phyloP scores from a whole-genome alignment of 306 rosid species.

The Geum urbanum region DNA sequence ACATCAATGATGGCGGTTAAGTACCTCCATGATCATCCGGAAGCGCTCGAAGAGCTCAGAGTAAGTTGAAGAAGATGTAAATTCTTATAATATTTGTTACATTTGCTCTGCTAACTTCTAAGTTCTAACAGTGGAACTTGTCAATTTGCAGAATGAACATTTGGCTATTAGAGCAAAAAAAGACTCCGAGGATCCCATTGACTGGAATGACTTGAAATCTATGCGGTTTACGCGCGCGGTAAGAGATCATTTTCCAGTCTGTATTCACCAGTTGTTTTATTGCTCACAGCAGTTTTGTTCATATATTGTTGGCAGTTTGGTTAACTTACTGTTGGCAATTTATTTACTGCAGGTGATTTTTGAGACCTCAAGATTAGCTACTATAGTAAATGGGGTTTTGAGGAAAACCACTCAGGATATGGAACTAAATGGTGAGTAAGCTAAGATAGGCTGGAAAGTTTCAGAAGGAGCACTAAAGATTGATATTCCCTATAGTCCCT shows the following conservation, averaged over 20 bases:
- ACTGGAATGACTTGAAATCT: conserved; percentile 64
- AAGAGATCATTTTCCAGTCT: conserved; percentile 23
- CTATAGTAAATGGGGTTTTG: conserved; percentile 89
- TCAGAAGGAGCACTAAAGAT: background rate
- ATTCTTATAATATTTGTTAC: background rate
- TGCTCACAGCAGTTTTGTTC: background rate
- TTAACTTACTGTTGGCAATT: background rate
- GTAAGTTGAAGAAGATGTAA: conserved; percentile 39
- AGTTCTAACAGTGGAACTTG: conserved; percentile 20
- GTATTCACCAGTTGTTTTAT: conserved; percentile 10
- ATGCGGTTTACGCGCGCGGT: conserved; percentile 96
- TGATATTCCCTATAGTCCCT: background rate
- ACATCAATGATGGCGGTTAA: conserved; percentile 99
- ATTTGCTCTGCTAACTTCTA: background rate
- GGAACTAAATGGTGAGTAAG: conserved; percentile 78
- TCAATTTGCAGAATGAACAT: conserved; percentile 64
- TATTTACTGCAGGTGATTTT: conserved; percentile 65
- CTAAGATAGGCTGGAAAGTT: background rate
- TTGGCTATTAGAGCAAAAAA: conserved; percentile 71
- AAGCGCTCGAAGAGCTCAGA: conserved; percentile 80
- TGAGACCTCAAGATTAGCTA: conserved; percentile 98
- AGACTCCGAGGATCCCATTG: conserved; percentile 60
- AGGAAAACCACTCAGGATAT: conserved; percentile 88
- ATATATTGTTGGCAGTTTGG: background rate
- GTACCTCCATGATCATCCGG: conserved; percentile 85